Percentiles rank a stretch among this genome's conserved stretches.
phyloP scores from a whole-genome alignment of 2,329 filamentous ascomycete species.

The Plectosphaerella cucumerina region DNA sequence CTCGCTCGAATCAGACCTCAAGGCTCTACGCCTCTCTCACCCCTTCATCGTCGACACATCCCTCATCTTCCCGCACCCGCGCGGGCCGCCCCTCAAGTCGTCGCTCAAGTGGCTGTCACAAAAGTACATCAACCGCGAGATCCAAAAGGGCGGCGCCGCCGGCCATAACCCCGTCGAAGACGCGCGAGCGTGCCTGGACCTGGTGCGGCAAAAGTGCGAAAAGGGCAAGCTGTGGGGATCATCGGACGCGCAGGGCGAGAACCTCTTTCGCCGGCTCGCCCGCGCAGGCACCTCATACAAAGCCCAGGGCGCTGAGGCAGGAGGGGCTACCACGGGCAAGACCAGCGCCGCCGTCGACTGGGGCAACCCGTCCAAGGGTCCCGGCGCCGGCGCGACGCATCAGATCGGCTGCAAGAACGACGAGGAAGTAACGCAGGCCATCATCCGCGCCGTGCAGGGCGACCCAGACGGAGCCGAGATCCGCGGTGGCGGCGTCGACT shows the following conservation, averaged over 20 bases:
- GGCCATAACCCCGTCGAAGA: slow-evolving; percentile 95
- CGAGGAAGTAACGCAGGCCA: slow-evolving; percentile 50
- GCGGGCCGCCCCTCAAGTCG: slow-evolving; percentile 84
- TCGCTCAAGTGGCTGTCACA: slow-evolving; percentile 85
- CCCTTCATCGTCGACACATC: slow-evolving; percentile 93
- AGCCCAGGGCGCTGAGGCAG: slow-evolving; percentile 52
- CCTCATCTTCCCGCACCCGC: slow-evolving; percentile 83
- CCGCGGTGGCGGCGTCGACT: slow-evolving; percentile 58
- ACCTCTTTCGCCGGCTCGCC: slow-evolving; percentile 79
- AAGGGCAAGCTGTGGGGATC: slow-evolving; percentile 85
- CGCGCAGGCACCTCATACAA: slow-evolving; percentile 60
- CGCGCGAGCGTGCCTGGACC: slow-evolving; percentile 82
- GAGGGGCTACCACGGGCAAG: slow-evolving; percentile 52
- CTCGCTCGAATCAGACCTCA: slow-evolving; percentile 78
- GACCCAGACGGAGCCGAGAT: slow-evolving; percentile 55
- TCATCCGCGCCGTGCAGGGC: slow-evolving; percentile 56
- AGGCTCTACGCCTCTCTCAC: slow-evolving; percentile 79
- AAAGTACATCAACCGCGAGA: slow-evolving; percentile 81
- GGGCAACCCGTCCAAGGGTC: slow-evolving; percentile 67
- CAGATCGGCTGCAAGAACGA: slow-evolving; percentile 55
- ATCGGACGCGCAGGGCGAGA: slow-evolving; percentile 74
- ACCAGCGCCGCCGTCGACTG: slow-evolving; percentile 81
- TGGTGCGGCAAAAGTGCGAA: slow-evolving; percentile 94
- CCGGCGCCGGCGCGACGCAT: slow-evolving; percentile 51
- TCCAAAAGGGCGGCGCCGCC: slow-evolving; percentile 70